Percentiles rank a stretch among this genome's conserved stretches.
phyloP scores from a whole-genome alignment of 75 land plant species.

The Picea sitchensis region DNA sequence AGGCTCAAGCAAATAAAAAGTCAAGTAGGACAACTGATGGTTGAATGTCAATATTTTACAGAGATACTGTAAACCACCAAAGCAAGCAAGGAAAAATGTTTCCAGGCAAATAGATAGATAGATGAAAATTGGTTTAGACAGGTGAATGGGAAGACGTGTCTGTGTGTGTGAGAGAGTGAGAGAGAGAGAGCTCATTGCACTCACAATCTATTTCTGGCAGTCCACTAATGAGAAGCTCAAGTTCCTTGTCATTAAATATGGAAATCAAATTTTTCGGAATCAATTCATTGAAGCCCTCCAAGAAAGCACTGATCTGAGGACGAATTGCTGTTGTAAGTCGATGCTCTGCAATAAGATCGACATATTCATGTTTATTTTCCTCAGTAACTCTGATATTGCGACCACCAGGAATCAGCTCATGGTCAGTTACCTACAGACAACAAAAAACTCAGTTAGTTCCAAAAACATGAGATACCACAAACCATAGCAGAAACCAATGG shows the following conservation, averaged over 20 bases:
- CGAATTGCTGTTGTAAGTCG: slow-evolving; percentile 92
- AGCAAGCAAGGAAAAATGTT: too few species aligned
- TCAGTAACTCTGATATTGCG: slow-evolving; percentile 91
- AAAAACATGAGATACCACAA: neutral
- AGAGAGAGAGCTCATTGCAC: slow-evolving; percentile 15
- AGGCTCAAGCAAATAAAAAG: too few species aligned
- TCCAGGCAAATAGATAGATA: too few species aligned
- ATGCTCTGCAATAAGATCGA: slow-evolving; percentile 90
- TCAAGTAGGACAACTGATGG: too few species aligned
- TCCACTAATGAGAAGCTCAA: slow-evolving; percentile 92
- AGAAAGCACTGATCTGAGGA: slow-evolving; percentile 92
- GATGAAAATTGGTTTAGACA: too few species aligned
- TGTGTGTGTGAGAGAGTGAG: too few species aligned
- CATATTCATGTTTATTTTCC: slow-evolving; percentile 96
- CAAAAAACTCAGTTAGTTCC: neutral
- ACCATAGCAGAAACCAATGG: neutral
- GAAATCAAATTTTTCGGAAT: slow-evolving; percentile 79
- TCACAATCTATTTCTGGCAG: slow-evolving; percentile 98
- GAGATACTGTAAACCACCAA: too few species aligned
- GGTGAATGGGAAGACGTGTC: too few species aligned
- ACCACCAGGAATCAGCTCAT: slow-evolving; percentile 90
- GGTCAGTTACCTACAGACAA: slow-evolving; percentile 79
- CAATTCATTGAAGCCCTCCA: slow-evolving; percentile 97
- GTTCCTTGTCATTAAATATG: slow-evolving; percentile 95
- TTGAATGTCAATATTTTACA: too few species aligned